Evolutionary conservation across 352 stramenopile species (phyloP).

Genomic region (Phytophthora rubi): DNA sequence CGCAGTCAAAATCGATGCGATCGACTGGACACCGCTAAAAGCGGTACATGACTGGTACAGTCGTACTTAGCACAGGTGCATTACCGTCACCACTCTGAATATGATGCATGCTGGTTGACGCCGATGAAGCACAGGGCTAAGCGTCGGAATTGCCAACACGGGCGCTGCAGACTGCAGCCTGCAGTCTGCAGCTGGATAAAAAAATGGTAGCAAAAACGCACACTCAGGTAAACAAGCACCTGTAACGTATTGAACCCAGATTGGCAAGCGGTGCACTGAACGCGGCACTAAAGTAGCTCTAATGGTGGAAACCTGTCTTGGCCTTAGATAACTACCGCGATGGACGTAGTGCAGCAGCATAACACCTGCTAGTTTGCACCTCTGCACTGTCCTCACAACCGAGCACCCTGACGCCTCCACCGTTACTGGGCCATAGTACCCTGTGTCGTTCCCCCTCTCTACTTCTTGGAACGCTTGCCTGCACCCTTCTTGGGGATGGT

Average conservation of each 20-base stretch:
- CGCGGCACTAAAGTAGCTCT: conserved; percentile 5
- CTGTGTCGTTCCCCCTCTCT: conserved; percentile 29
- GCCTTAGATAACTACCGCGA: conserved; percentile 24
- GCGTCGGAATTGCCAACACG: not conserved
- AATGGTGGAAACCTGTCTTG: conserved; percentile 25
- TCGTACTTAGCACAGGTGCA: conserved; percentile 24
- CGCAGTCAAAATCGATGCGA: conserved; percentile 27
- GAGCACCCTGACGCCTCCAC: conserved; percentile 4
- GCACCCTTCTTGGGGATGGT: conserved; percentile 88
- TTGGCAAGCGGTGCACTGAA: not conserved
- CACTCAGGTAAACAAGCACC: not conserved
- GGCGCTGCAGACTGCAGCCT: not conserved
- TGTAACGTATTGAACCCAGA: not conserved
- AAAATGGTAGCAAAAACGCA: not conserved
- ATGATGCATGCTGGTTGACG: not conserved
- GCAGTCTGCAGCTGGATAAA: not conserved
- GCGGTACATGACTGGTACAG: conserved; percentile 47
- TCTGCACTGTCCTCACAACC: not conserved
- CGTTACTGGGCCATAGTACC: conserved; percentile 14
- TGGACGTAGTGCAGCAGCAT: not conserved
- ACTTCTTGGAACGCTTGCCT: conserved; percentile 89
- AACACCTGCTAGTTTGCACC: not conserved
- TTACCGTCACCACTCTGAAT: conserved; percentile 16
- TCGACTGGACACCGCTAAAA: conserved; percentile 37
- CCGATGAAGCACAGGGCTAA: too few relatives aligned